phyloP scores from a whole-genome alignment of 2,329 filamentous ascomycete species.

The Whalleya microplaca region DNA sequence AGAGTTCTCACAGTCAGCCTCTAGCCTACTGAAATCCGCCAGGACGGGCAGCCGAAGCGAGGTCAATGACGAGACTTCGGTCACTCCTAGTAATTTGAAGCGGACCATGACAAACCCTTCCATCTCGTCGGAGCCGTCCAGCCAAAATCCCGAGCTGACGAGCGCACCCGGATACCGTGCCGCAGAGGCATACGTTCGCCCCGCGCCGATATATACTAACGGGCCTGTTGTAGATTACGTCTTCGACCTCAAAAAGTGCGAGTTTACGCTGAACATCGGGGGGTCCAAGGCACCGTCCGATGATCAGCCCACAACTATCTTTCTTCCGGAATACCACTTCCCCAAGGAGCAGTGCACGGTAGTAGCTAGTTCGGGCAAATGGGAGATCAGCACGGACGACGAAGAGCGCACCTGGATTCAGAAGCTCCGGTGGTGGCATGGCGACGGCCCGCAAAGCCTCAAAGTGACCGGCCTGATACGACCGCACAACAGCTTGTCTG shows the following conservation, averaged over 20 bases:
- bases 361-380: constrained; percentile 82
- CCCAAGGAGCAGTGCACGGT: constrained; percentile 74
- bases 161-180: constrained; percentile 78
- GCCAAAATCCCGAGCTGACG: constrained; percentile 60
- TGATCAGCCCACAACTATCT: constrained; percentile 77
- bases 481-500: constrained; percentile 59
- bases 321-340: constrained; percentile 91
- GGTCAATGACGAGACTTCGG: constrained; percentile 56
- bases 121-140: constrained; percentile 61
- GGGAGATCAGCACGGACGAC: constrained; percentile 79
- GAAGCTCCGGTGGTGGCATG: constrained; percentile 90
- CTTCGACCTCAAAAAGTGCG: constrained; percentile 81
- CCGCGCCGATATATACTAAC: constrained; percentile 75
- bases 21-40: constrained; percentile 48
- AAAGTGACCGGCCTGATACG: constrained; percentile 75
- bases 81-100: constrained; percentile 78
- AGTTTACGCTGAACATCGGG: constrained; percentile 73
- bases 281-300: constrained; percentile 62
- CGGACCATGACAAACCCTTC: constrained; percentile 69
- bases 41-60: constrained; percentile 42
- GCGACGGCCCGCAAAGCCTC: constrained; percentile 79
- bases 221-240: constrained; percentile 73
- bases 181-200: constrained; percentile 90
- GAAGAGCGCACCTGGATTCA: constrained; percentile 72
- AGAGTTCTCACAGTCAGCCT: constrained; percentile 48